Conservation (phyloP, 2,329 filamentous ascomycete genomes). For the Mycosphaerella arachidis region DNA sequence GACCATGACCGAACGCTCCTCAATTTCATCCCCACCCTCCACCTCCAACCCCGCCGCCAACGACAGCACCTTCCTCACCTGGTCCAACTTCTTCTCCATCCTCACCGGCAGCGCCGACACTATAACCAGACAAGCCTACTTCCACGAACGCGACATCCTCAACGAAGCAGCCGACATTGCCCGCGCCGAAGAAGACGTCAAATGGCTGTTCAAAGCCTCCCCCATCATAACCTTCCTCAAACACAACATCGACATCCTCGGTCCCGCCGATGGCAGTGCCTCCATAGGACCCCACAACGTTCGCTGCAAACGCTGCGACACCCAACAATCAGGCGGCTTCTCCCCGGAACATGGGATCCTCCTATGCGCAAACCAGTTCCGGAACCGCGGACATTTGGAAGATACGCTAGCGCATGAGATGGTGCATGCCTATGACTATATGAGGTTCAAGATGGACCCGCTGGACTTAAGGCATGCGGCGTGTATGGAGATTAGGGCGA, state of each 20-base stretch:
- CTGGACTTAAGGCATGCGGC: constrained; percentile 80
- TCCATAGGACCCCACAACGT: constrained; percentile 70
- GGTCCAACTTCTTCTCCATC: constrained; percentile 83
- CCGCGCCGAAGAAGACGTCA: constrained; percentile 73
- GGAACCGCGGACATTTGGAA: constrained; percentile 75
- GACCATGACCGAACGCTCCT: constrained; percentile 14
- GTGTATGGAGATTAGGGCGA: constrained; percentile 93
- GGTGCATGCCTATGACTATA: constrained; percentile 92
- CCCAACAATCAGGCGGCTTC: constrained; percentile 75
- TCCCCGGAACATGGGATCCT: constrained; percentile 80
- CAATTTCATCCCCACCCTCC: background rate
- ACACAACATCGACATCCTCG: constrained; percentile 73
- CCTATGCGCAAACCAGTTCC: constrained; percentile 87
- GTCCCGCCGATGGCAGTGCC: constrained; percentile 48
- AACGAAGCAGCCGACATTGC: constrained; percentile 75
- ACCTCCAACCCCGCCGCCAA: constrained; percentile 7
- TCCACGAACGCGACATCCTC: constrained; percentile 66
- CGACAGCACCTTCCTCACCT: constrained; percentile 49
- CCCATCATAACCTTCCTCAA: constrained; percentile 83
- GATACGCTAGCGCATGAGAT: constrained; percentile 96
- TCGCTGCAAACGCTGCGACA: constrained; percentile 72
- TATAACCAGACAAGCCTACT: constrained; percentile 70
- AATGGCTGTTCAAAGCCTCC: constrained; percentile 79
- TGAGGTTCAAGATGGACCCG: constrained; percentile 87
- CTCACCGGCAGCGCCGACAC: constrained; percentile 67